phyloP scores from a whole-genome alignment of 1,284 basidiomycete genomes.

The Abortiporus biennis region DNA sequence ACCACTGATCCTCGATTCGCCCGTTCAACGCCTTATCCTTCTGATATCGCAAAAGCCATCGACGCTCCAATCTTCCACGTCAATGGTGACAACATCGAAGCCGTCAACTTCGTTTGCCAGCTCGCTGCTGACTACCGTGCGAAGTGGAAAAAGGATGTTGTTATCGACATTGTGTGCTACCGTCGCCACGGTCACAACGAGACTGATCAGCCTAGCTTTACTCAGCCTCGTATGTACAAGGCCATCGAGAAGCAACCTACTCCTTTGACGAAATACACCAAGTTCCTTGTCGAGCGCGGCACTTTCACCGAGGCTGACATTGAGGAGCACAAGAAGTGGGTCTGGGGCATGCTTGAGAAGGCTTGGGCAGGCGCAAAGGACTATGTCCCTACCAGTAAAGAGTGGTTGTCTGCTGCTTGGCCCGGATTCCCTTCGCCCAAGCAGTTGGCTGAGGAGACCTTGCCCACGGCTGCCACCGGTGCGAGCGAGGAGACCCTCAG shows the following conservation, averaged over 20 bases:
- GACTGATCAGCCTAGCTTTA: conserved; percentile 98
- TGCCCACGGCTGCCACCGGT: conserved; percentile 89
- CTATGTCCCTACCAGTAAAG: conserved; percentile 88
- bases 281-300: conserved; percentile 86
- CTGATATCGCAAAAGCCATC: conserved; percentile 98
- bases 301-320: conserved; percentile 96
- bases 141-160: conserved; percentile 99
- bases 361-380: conserved; percentile 88
- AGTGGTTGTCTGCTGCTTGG: conserved; percentile 99
- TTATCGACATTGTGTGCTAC: conserved; percentile 98
- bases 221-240: conserved; percentile 98
- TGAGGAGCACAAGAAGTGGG: conserved; percentile 99
- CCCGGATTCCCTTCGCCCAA: conserved; percentile 98
- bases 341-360: conserved; percentile 97
- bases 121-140: conserved; percentile 98
- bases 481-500: conserved; percentile 74
- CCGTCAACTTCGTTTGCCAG: conserved; percentile 97
- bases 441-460: conserved; percentile 87
- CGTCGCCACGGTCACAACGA: conserved; percentile 99
- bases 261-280: conserved; percentile 87
- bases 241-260: conserved; percentile 95
- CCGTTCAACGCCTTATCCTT: conserved; percentile 98
- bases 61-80: conserved; percentile 99
- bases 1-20: conserved; percentile 98
- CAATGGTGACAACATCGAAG: conserved; percentile 98